These are phyloP conservation scores for Aspergillus sclerotioniger DNA, from an alignment of 495 filamentous ascomycete genomes.

Conservation along the genomic window DNA sequence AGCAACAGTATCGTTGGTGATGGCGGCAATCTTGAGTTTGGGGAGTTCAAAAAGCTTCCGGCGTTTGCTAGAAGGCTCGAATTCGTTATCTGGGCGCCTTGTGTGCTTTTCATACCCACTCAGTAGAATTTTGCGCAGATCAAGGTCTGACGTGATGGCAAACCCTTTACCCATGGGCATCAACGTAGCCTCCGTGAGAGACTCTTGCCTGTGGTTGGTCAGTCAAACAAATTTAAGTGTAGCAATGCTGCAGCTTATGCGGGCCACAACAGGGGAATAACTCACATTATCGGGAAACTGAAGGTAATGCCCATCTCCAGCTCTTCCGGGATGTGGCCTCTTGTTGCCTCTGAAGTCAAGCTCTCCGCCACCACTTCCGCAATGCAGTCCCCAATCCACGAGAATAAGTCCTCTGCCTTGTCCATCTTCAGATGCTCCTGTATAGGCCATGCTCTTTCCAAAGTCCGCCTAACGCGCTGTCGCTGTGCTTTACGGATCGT, in stretches of 20 bases:
- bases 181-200: slow-evolving; percentile 70
- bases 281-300: slow-evolving; percentile 81
- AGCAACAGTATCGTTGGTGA: slow-evolving; percentile 79
- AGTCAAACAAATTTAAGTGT: slow-evolving; percentile 13
- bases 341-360: slow-evolving; percentile 43
- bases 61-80: slow-evolving; percentile 43
- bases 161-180: slow-evolving; percentile 92
- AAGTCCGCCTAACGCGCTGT: slow-evolving; percentile 54
- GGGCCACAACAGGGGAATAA: neutral
- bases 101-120: slow-evolving; percentile 65
- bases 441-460: slow-evolving; percentile 77
- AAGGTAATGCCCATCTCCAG: slow-evolving; percentile 81
- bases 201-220: slow-evolving; percentile 58
- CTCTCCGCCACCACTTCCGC: slow-evolving; percentile 65
- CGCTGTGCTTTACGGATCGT: slow-evolving; percentile 47
- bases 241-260: neutral
- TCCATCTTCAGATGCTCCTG: slow-evolving; percentile 75
- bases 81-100: slow-evolving; percentile 43
- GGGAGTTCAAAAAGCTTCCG: slow-evolving; percentile 56
- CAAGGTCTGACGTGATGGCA: slow-evolving; percentile 67
- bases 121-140: slow-evolving; percentile 67
- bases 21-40: slow-evolving; percentile 66
- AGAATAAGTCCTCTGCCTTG: slow-evolving; percentile 70
- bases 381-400: slow-evolving; percentile 77
- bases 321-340: slow-evolving; percentile 48